phyloP scores from a whole-genome alignment of 2,329 filamentous ascomycete species.

The Aspergillus brunneoviolaceus region DNA sequence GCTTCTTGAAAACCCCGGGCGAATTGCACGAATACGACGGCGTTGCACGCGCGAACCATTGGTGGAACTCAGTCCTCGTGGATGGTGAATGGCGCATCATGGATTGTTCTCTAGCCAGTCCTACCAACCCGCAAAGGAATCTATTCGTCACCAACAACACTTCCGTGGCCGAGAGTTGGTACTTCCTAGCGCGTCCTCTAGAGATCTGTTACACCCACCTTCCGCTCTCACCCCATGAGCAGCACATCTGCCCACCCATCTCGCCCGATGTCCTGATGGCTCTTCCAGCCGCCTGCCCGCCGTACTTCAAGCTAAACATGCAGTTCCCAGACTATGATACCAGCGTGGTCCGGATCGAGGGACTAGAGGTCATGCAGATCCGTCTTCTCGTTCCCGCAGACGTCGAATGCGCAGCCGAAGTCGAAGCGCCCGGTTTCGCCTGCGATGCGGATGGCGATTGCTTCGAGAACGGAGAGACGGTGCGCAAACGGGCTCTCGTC shows the following conservation, averaged over 20 bases:
- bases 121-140: slow-evolving; percentile 78
- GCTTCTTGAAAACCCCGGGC: slow-evolving; percentile 87
- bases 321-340: slow-evolving; percentile 90
- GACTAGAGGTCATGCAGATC: slow-evolving; percentile 88
- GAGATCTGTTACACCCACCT: slow-evolving; percentile 97
- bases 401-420: slow-evolving; percentile 87
- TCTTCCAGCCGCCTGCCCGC: slow-evolving; percentile 79
- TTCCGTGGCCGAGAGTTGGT: slow-evolving; percentile 79
- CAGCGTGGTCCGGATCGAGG: slow-evolving; percentile 78
- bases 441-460: slow-evolving; percentile 85
- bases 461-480: slow-evolving; percentile 85
- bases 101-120: slow-evolving; percentile 87
- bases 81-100: slow-evolving; percentile 96
- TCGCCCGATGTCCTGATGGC: slow-evolving; percentile 82
- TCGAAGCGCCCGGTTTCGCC: slow-evolving; percentile 78
- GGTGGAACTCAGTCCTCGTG: slow-evolving; percentile 93
- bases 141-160: slow-evolving; percentile 72
- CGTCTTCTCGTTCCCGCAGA: slow-evolving; percentile 85
- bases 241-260: slow-evolving; percentile 88
- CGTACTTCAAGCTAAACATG: slow-evolving; percentile 80
- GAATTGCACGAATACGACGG: slow-evolving; percentile 78
- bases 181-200: slow-evolving; percentile 84
- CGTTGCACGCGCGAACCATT: slow-evolving; percentile 88
- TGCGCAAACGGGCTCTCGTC: slow-evolving; percentile 81
- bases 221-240: slow-evolving; percentile 79